Evolutionary conservation across 257 asterid genomes (phyloP), one percentile per base, ranked within the genome.

Genomic region (Scutellaria barbata): DNA sequence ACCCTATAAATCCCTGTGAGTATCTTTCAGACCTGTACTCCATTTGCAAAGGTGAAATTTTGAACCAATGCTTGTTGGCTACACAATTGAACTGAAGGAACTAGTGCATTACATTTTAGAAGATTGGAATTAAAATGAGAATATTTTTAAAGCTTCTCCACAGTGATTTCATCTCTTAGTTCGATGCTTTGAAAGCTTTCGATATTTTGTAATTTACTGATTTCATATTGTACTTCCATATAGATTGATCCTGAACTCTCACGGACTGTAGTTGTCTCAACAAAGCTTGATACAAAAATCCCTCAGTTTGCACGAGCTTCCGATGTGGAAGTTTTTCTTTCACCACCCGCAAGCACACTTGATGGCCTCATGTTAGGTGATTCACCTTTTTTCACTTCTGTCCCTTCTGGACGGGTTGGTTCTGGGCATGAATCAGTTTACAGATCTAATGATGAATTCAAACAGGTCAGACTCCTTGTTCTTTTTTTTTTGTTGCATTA

Each of bases 401-500:
- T 93, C 73, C 98, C 98, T 63, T 90, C 98, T 2, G 98, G 98
- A 72, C 86, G 98, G 83, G 98, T 93, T 81, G 98, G 98, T 71
- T 69, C 83, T 67, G 96, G 89, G 69, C 92, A 80, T 64, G 96
- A 81, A 79, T 89, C 98, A n/a, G 95, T 93, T 66, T 93, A 85
- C 84, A 83, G 86, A 79, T 93, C 96, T 67, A 90, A 93, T 65
- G 98, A 93, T 64, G 98, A 90, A 78, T 93, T 93, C 84, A 93
- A 90, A 83, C 98, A 89, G 96, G 98, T 87, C 53, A 22, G 25
- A 63, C 8, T 73, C 25, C 55, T 66, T 68, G 11, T 55, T 48
- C 59, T 41, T 57, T 56, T 41, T 57, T 56, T 75, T 61, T 33
- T 59, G 58, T 68, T 73, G 71, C 80, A 61, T 40, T 52, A 33